phyloP scores from a whole-genome alignment of 1,284 basidiomycete species.

The Coniferiporia weirii region DNA sequence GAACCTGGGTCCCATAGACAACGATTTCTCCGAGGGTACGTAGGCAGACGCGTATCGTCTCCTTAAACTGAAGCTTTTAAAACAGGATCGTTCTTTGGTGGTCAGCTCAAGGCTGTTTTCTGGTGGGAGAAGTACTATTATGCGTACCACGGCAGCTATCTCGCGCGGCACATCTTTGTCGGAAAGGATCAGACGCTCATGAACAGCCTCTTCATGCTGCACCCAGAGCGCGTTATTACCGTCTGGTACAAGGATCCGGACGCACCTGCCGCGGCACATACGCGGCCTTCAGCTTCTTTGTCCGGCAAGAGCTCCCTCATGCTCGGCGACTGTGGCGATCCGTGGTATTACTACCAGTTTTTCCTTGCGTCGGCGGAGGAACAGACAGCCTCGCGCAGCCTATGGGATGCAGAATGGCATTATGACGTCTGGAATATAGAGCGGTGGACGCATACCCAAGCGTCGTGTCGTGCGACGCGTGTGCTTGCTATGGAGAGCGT shows the following conservation, averaged over 20 bases:
- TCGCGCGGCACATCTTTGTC: slow-evolving; percentile 39
- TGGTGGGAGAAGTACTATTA: slow-evolving; percentile 44
- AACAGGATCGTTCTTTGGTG: slow-evolving; percentile 52
- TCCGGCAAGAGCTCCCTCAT: slow-evolving; percentile 23
- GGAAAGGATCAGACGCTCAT: slow-evolving; percentile 51
- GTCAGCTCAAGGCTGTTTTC: slow-evolving; percentile 33
- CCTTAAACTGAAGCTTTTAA: background rate
- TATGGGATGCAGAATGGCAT: slow-evolving; percentile 21
- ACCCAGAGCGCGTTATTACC: slow-evolving; percentile 39
- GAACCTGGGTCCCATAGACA: slow-evolving; percentile 42
- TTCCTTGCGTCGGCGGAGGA: slow-evolving; percentile 34
- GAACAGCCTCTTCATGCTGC: slow-evolving; percentile 44
- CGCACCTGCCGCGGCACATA: slow-evolving; percentile 16
- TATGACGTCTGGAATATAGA: slow-evolving; percentile 14
- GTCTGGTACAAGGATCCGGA: slow-evolving; percentile 28
- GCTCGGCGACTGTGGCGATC: slow-evolving; percentile 35
- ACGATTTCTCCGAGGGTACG: slow-evolving; percentile 45
- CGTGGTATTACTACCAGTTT: slow-evolving; percentile 48
- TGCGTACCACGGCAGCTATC: slow-evolving; percentile 44
- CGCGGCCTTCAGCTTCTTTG: slow-evolving; percentile 8
- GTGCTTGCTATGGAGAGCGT: slow-evolving; percentile 6
- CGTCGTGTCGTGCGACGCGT: slow-evolving; percentile 14
- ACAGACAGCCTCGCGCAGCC: slow-evolving; percentile 27
- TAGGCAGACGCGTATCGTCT: background rate
- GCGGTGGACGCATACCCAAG: slow-evolving; percentile 8